These are phyloP conservation scores for Penicillium sp. DNA, from an alignment of 2,329 filamentous ascomycete genomes.

Conservation along the genomic window DNA sequence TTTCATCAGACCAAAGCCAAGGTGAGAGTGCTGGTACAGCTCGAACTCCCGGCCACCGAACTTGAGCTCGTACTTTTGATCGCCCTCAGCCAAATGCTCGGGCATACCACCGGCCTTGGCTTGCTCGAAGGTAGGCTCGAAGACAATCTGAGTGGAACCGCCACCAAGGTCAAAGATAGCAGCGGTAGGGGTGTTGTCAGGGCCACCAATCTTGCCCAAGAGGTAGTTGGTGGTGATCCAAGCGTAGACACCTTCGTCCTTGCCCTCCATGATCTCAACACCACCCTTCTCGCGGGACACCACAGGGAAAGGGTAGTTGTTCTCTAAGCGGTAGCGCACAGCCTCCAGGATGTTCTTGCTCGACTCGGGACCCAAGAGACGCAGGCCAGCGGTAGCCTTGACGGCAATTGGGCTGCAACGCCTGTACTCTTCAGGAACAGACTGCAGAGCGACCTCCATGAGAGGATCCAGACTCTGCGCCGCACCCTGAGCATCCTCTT, in stretches of 20 bases:
- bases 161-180: constrained; percentile 95
- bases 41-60: constrained; percentile 89
- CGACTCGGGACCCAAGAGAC: constrained; percentile 75
- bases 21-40: constrained; percentile 96
- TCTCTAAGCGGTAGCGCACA: constrained; percentile 78
- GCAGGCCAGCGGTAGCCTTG: constrained; percentile 91
- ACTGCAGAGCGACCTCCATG: constrained; percentile 76
- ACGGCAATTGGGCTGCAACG: constrained; percentile 93
- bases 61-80: constrained; percentile 89
- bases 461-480: constrained; percentile 84
- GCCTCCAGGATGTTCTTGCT: constrained; percentile 79
- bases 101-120: constrained; percentile 72
- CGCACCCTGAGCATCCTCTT: constrained; percentile 76
- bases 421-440: constrained; percentile 82
- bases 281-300: constrained; percentile 79
- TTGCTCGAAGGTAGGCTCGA: constrained; percentile 85
- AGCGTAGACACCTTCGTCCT: constrained; percentile 93
- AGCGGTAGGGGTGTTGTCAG: constrained; percentile 83
- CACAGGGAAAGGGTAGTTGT: constrained; percentile 87
- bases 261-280: constrained; percentile 95
- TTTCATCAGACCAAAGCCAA: constrained; percentile 94
- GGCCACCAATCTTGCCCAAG: constrained; percentile 90
- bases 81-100: constrained; percentile 75
- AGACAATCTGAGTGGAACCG: constrained; percentile 97
- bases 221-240: constrained; percentile 99